Evolutionary conservation across 257 asterid genomes (phyloP), one percentile per base, ranked within the genome.

Genomic region (Nicotiana undulata): DNA sequence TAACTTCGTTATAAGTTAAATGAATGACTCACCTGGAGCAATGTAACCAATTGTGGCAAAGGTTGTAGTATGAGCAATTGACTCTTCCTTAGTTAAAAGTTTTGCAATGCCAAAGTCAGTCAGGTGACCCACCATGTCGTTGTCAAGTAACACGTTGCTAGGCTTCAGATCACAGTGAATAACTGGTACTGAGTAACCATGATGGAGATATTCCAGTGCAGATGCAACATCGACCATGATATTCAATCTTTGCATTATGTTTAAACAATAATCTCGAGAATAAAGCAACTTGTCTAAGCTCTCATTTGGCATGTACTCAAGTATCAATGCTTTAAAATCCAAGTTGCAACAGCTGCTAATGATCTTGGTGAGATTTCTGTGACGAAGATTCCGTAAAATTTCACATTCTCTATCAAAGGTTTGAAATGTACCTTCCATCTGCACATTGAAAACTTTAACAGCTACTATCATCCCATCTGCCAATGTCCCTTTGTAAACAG

Each of bases 161-260:
- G 89, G 89, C 86, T 83, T 83, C 51, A 83, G 40, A 83, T 83
- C 89, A 18, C 83, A 83, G 5, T 83, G 89, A 16, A 81, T 53
- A 22, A 81, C 61, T 0, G 82, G 79, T 16, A 34, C 70, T n/a
- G 49, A 24, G 17, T 81, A 83, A 13, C 87, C 85, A 75, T 83
- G 63, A 76, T 83, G 84, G 20, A 83, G 86, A 83, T 83, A 81
- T 26, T 86, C 77, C 46, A 83, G 6, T 5, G 85, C 84, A 74
- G 76, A 77, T 10, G 81, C 83, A 53, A 75, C 78, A 58, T 86
- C 84, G 60, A 79, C 63, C 85, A 86, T 78, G 75, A 86, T 79
- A 11, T 59, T 70, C 24, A 86, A 74, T 59, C 89, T 64, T 79
- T 83, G 85, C 52, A 6, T 4, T 15, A 74, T 79, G 49, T 59